Conservation (phyloP, 495 filamentous ascomycete genomes). For the Aspergillus nidulans region DNA sequence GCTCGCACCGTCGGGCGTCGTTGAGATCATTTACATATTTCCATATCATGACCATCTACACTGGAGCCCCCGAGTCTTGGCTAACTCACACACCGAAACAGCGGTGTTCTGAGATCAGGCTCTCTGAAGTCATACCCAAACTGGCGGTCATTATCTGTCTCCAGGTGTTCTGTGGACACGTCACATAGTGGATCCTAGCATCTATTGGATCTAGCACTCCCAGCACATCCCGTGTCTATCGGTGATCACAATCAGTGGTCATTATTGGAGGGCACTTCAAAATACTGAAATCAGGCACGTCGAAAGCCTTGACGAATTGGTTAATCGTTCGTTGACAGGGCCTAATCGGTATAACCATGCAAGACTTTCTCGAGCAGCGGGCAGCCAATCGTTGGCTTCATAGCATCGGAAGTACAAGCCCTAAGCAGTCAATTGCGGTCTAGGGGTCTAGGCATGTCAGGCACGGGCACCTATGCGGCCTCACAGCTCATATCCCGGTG, state of each 20-base stretch:
- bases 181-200: conserved; percentile 18
- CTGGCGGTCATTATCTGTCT: not conserved
- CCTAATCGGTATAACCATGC: conserved; percentile 17
- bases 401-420: not conserved
- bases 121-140: not conserved
- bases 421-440: not conserved
- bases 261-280: conserved; percentile 15
- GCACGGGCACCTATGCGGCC: conserved; percentile 2
- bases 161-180: conserved; percentile 12
- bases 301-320: conserved; percentile 18
- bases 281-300: conserved; percentile 17
- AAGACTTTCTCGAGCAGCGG: not conserved
- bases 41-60: not conserved
- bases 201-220: conserved; percentile 9
- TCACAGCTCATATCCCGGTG: not conserved
- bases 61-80: not conserved
- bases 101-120: not conserved
- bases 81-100: not conserved
- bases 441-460: conserved; percentile 5
- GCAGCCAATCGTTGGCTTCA: conserved; percentile 1
- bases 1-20: not conserved
- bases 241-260: conserved; percentile 6
- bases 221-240: conserved; percentile 14
- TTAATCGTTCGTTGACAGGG: conserved; percentile 11
- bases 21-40: not conserved